Base-by-base conservation (phyloP, 2,329 filamentous ascomycete species). In the Colletotrichum sp. region DNA sequence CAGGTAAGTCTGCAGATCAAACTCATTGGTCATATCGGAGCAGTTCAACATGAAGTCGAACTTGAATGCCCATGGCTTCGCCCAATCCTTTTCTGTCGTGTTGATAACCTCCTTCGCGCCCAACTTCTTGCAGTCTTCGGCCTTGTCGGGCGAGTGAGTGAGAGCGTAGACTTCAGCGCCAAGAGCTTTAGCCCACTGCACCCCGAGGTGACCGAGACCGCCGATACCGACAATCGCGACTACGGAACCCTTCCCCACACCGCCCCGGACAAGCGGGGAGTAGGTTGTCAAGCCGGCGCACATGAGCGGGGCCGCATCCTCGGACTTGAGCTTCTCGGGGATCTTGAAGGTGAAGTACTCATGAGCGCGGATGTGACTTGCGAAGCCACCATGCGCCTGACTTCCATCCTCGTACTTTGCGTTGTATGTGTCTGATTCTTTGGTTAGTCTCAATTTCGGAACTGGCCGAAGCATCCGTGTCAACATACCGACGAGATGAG, bases 281-380 rank as follows among this genome's bases (percentile, higher is more conserved):
- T 91, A 97, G 0, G 93, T 90, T 0, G 95, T 97, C 69, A 96
- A 89, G 2, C 95, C 95, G 2, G 92, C 95, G 81, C 95, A 96
- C 32, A 96, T 88, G 87, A 97, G 92, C 2, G 95, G 94, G 2
- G 94, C 90, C 0, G 88, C 89, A 2, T 86, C 81, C 36, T 89
- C 87, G 0, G 87, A 87, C 9, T 86, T 83, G 12, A 92, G 83
- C 1, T 81, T 82, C n/a, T 91, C 89, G 0, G 90, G 90, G 49
- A 92, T 90, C 77, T 89, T 89, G 79, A 92, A 89, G 36, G 87
- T 88, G 78, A 95, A 96, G 83, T 89, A 88, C 79, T 89, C 87
- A 75, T 89, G 88, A 0, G 86, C 87, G 30, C 88, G 84, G 28
- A 89, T 87, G 72, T 90, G 87, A 18, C 85, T 88, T 2, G 87